phyloP scores from a whole-genome alignment of 2,329 filamentous ascomycete species.

The Lojkania enalia region DNA sequence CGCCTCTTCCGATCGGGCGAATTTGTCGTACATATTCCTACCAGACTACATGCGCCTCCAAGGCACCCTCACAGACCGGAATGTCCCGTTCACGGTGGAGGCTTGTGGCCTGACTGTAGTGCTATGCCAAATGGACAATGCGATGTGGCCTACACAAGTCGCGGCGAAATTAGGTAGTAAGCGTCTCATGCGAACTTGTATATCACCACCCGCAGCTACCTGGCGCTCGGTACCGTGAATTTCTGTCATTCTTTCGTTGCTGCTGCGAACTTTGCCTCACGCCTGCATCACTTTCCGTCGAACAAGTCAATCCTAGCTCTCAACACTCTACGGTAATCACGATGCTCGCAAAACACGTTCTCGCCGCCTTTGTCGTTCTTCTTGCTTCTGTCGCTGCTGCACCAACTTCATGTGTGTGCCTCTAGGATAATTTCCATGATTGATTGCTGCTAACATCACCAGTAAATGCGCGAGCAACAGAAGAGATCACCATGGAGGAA shows the following conservation, averaged over 20 bases:
- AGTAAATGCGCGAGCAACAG: background rate
- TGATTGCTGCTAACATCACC: background rate
- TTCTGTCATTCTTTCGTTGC: constrained; percentile 1
- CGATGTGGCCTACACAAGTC: no score
- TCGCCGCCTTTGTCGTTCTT: background rate
- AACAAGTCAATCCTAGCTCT: background rate
- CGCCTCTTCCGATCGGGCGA: no score
- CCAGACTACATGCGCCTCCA: no score
- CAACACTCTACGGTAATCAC: no score
- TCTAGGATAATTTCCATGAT: background rate
- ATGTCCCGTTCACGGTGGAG: no score
- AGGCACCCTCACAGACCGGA: no score
- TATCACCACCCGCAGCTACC: no score
- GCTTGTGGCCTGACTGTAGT: no score
- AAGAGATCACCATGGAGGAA: background rate
- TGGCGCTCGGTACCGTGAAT: background rate
- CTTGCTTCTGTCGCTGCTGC: background rate
- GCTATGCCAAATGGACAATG: no score
- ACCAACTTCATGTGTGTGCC: background rate
- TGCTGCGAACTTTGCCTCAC: background rate
- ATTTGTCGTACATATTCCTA: no score
- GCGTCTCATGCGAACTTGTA: no score
- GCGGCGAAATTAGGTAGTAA: no score
- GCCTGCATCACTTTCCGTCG: background rate
- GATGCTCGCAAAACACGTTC: background rate